Percentiles rank a stretch among this genome's conserved stretches.
These are phyloP conservation scores for Starmerella roubikii DNA, from an alignment of 805 yeast species.

Conservation along the genomic window DNA sequence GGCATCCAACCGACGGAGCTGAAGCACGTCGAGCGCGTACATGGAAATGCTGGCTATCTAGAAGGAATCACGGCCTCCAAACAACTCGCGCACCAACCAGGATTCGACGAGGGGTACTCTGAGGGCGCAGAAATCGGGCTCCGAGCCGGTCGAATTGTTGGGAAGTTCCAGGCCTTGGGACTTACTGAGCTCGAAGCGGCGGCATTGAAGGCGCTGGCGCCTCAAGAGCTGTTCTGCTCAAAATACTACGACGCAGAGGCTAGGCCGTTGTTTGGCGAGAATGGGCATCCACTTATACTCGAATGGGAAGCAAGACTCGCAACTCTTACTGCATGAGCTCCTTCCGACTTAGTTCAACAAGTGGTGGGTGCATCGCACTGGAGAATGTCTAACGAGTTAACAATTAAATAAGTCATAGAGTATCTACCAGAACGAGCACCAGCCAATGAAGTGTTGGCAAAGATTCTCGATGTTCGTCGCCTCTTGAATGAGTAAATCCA, in stretches of 20 bases:
- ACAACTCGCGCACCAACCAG: slow-evolving; percentile 56
- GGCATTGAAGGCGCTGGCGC: slow-evolving; percentile 38
- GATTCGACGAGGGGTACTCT: slow-evolving; percentile 72
- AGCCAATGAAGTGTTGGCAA: slow-evolving; percentile 94
- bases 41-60: slow-evolving; percentile 66
- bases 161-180: slow-evolving; percentile 34
- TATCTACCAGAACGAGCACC: slow-evolving; percentile 93
- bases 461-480: slow-evolving; percentile 93
- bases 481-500: slow-evolving; percentile 83
- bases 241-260: slow-evolving; percentile 38
- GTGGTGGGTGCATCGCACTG: too few relatives aligned
- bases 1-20: slow-evolving; percentile 19
- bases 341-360: neutral
- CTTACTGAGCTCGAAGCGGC: slow-evolving; percentile 24
- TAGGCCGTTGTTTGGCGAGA: slow-evolving; percentile 21
- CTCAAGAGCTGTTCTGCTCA: slow-evolving; percentile 42
- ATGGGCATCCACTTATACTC: slow-evolving; percentile 29
- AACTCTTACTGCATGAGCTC: neutral
- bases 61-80: slow-evolving; percentile 64
- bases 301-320: slow-evolving; percentile 33
- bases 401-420: neutral
- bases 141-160: slow-evolving; percentile 50
- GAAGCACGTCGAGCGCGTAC: slow-evolving; percentile 34
- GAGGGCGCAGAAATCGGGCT: slow-evolving; percentile 60
- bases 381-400: neutral